Conservation (phyloP, 2,329 filamentous ascomycete species). For the Penicillium corylophilum region DNA sequence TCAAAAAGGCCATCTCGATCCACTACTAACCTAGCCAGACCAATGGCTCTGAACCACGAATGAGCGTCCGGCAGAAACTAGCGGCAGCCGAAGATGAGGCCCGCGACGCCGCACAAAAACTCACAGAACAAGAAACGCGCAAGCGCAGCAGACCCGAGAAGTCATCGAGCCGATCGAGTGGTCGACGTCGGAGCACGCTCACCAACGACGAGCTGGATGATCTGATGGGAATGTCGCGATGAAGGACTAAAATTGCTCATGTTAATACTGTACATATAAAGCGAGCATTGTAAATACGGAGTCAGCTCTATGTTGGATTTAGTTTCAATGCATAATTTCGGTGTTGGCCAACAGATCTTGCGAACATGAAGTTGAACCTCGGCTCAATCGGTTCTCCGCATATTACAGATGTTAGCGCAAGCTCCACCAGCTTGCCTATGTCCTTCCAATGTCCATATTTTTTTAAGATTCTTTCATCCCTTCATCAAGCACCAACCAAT, state of each 20-base stretch:
- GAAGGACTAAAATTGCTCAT: constrained; percentile 10
- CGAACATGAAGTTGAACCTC: neutral
- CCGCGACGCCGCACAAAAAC: constrained; percentile 35
- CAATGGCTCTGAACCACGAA: constrained; percentile 19
- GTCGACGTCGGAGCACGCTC: constrained; percentile 44
- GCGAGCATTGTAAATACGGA: constrained; percentile 18
- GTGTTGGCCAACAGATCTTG: neutral
- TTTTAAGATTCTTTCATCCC: neutral
- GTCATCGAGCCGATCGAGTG: constrained; percentile 27
- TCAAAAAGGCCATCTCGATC: neutral
- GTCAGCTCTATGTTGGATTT: neutral
- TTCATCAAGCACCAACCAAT: neutral
- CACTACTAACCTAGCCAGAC: constrained; percentile 16
- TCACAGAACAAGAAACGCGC: constrained; percentile 35
- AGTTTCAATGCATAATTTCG: neutral
- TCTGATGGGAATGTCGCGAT: constrained; percentile 34
- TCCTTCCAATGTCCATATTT: neutral
- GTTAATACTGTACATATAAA: constrained; percentile 22
- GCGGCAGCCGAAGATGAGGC: constrained; percentile 46
- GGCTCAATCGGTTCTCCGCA: constrained; percentile 15
- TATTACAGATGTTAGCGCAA: neutral
- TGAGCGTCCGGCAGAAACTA: constrained; percentile 45
- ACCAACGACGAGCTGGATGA: constrained; percentile 47
- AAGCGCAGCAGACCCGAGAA: constrained; percentile 36
- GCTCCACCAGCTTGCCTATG: neutral